Base-by-base conservation (phyloP, 495 filamentous ascomycete species). In the Thozetella sp. region DNA sequence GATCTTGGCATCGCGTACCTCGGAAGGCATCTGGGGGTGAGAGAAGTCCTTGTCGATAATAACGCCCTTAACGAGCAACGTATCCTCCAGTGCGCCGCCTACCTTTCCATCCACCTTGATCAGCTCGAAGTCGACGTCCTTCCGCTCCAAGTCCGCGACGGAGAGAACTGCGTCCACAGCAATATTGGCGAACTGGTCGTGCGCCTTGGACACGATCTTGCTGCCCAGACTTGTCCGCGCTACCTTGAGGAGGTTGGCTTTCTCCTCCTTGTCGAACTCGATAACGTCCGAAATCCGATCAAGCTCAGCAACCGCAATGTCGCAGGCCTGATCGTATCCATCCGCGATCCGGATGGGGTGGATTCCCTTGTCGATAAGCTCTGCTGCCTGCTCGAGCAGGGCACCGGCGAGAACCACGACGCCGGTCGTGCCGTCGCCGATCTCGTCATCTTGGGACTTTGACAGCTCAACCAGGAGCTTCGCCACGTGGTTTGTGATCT, bases 31-130 rank as follows among this genome's bases (percentile, higher is more conserved):
- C 74, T 99, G 95, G 17, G 95, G 96, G 75, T 99, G 95, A 27
- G 95, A 99, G 80, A 99, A 98, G 74, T 99, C 95, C 79, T 99
- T 99, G 83, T 99, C 95, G 69, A 99, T 85, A 69, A 99, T 95
- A 43, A 99, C 95, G 73, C 95, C 95, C 77, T 97, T 93, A 56
- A 99, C 93, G 34, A 99, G 86, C 23, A 97, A 72, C 2, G 93
- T 90, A 72, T 99, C 95, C 72, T 97, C 93, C n/a, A 99, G 84
- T 2, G 95, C 76, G 58, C 96, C 95, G 54, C 95, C 95, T 17
- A 98, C 91, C 80, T 99, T 99, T 67, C 96, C 93, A 66, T 99
- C 95, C 46, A 99, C 93, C 83, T 99, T 99, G 79, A 99, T 99
- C 62, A 99, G 75, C 75, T 99, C 95, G 71, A 99, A 99, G 67